Evolutionary conservation across 2,329 filamentous ascomycete genomes (phyloP), one percentile per base, ranked within the genome.

Genomic region (Hymenoscyphus linearis): DNA sequence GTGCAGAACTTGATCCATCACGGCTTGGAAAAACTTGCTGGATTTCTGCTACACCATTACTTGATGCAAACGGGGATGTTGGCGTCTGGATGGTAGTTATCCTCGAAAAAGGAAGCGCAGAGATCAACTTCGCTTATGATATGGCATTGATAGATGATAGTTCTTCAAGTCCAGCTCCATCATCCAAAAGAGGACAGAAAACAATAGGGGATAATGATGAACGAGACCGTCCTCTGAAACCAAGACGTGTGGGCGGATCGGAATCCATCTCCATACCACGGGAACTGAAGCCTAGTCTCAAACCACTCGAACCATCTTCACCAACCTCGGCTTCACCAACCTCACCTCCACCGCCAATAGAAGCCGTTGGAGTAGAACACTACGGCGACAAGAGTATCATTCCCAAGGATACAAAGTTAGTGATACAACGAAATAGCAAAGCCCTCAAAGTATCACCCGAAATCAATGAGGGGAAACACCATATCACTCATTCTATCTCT

Each of bases 21-120:
- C 40, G 14, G 4, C 36, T 57, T 16, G 55, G 55, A n/a, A 57
- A 47, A 31, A 47, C 55, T 12, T 57, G 35, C 5, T 65, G 59
- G 61, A 60, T 65, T 13, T 63, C 61, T 12, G 61, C 59, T 4
- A 65, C 61, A n/a, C 63, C 61, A 6, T 18, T 65, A 26, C 27
- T 63, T 2, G 63, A 60, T 31, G 35, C 22, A 1, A 57, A 61
- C 22, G 59, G 60, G 7, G 54, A 44, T 4, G 54, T 60, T 6
- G 63, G 63, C 1, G 63, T 65, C 3, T 65, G 60, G 63, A 63
- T 65, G 63, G 57, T 65, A 14, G 59, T 65, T 2, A 57, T 65
- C n/a, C 44, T 65, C 13, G 60, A 65, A 25, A 57, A 57, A 3
- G n/a, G 34, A 12, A 37, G 55, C 22, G n/a, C 34, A 26, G 35